A percentile compares a stretch with the other conserved stretches of the same genome.
phyloP scores from a whole-genome alignment of 164 flowering plant genomes.

The Macadamia tetraphylla region DNA sequence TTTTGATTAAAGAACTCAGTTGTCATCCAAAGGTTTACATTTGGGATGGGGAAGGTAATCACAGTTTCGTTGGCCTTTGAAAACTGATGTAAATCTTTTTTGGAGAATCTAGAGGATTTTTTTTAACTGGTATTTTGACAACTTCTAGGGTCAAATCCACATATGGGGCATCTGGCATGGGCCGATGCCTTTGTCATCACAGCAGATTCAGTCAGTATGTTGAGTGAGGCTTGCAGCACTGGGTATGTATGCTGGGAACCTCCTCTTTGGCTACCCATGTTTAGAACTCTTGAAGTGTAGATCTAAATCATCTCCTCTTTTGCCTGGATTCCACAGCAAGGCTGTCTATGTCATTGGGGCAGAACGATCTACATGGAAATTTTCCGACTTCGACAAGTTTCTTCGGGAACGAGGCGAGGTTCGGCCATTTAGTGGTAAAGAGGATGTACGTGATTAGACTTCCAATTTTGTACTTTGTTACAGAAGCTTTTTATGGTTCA shows the following conservation, averaged over 20 bases:
- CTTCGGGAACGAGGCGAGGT: conserved; percentile 78
- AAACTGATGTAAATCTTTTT: too few relatives aligned
- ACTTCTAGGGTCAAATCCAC: conserved; percentile 78
- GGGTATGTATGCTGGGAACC: conserved; percentile 48
- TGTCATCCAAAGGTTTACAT: conserved; percentile 76
- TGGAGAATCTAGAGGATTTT: background rate
- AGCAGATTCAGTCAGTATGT: conserved; percentile 93
- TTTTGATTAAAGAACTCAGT: conserved; percentile 56
- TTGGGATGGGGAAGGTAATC: conserved; percentile 85
- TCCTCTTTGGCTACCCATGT: conserved; percentile 1
- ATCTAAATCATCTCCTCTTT: background rate
- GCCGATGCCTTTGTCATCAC: conserved; percentile 94
- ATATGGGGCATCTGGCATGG: conserved; percentile 94
- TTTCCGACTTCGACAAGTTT: conserved; percentile 68
- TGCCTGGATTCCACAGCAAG: conserved; percentile 46
- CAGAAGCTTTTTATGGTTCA: background rate
- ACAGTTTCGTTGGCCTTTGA: background rate
- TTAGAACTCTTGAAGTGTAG: background rate
- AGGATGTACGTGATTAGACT: conserved; percentile 70
- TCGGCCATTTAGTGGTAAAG: conserved; percentile 75
- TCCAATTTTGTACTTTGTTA: background rate
- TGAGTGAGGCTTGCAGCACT: conserved; percentile 98
- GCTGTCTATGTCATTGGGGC: conserved; percentile 92
- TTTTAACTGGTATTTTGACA: background rate
- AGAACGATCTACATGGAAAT: conserved; percentile 87